Percentiles rank a stretch among this genome's conserved stretches.
These are phyloP conservation scores for Penicillium odoratum DNA, from an alignment of 495 filamentous ascomycete species.

Conservation along the genomic window DNA sequence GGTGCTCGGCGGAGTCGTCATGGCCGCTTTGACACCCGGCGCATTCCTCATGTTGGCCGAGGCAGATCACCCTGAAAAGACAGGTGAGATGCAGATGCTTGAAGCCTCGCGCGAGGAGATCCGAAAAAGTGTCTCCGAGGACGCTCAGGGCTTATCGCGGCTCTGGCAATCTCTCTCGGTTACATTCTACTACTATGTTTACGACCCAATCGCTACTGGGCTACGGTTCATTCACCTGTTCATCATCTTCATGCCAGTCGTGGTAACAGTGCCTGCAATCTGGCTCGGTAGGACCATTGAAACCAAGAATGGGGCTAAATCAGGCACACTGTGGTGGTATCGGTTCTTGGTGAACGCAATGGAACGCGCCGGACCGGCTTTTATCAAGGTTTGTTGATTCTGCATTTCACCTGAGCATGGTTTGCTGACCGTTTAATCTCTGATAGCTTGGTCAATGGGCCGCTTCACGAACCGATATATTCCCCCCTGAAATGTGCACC, in stretches of 20 bases:
- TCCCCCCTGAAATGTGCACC: conserved; percentile 88
- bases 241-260: conserved; percentile 87
- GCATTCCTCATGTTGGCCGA: conserved; percentile 76
- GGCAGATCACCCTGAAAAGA: conserved; percentile 62
- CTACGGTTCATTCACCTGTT: conserved; percentile 81
- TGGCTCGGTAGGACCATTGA: conserved; percentile 68
- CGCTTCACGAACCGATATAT: conserved; percentile 94
- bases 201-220: conserved; percentile 86
- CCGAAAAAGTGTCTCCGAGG: conserved; percentile 59
- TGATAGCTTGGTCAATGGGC: conserved; percentile 96
- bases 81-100: conserved; percentile 81
- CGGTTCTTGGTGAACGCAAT: conserved; percentile 81
- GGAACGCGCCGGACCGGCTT: conserved; percentile 93
- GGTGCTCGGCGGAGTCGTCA: conserved; percentile 39
- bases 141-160: conserved; percentile 56
- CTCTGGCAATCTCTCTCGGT: conserved; percentile 56
- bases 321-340: conserved; percentile 95
- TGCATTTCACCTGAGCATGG: background rate
- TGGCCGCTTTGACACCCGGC: conserved; percentile 57
- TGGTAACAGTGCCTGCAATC: conserved; percentile 73
- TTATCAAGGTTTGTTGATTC: conserved; percentile 77
- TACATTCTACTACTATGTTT: conserved; percentile 69
- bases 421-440: conserved; percentile 5
- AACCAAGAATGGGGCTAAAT: conserved; percentile 65
- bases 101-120: conserved; percentile 76